Conservation (phyloP, 2,329 filamentous ascomycete species). For the Phyllosticta capitalensis region DNA sequence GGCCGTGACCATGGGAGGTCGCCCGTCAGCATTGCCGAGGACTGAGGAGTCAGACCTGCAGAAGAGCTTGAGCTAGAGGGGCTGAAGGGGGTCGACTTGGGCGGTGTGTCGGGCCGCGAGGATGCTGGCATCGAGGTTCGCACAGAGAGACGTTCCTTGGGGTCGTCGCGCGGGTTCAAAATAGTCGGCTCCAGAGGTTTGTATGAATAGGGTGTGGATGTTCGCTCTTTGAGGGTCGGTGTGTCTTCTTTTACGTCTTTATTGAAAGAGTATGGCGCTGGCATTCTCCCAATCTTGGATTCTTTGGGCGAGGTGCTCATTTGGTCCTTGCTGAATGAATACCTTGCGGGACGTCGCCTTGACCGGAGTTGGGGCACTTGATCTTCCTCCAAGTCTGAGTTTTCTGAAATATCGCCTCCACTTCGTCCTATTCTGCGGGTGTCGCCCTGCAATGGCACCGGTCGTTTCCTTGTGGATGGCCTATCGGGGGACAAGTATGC, state of each 20-base stretch:
- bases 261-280: slow-evolving; percentile 3
- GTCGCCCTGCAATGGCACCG: background rate
- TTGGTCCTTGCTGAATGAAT: slow-evolving; percentile 28
- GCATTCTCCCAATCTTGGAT: background rate
- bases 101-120: background rate
- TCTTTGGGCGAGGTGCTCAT: slow-evolving; percentile 16
- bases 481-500: slow-evolving; percentile 26
- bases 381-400: slow-evolving; percentile 23
- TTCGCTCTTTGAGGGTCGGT: background rate
- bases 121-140: background rate
- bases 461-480: background rate
- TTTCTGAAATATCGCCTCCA: slow-evolving; percentile 19
- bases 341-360: slow-evolving; percentile 26
- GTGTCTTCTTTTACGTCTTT: background rate
- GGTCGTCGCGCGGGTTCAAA: slow-evolving; percentile 2
- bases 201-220: slow-evolving; percentile 5
- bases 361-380: slow-evolving; percentile 21
- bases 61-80: background rate
- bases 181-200: background rate
- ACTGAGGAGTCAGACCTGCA: slow-evolving; percentile 1
- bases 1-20: slow-evolving; percentile 8
- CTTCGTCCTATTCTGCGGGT: slow-evolving; percentile 10
- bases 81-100: background rate
- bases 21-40: background rate
- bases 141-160: background rate